Conservation (phyloP, 768 basidiomycete species). For the Hericium alpestre region DNA sequence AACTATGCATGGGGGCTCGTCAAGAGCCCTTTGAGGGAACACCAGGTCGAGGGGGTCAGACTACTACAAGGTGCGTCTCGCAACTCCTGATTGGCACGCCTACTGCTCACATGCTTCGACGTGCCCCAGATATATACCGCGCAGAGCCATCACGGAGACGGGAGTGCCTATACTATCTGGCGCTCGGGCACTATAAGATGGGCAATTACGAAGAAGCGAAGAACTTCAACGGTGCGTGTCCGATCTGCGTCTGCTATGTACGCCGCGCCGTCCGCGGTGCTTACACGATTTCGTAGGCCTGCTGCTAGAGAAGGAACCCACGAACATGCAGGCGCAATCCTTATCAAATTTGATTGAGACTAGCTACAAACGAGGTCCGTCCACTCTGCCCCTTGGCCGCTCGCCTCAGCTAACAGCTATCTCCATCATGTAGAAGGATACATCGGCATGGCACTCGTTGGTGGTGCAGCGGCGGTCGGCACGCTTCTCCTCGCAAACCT, state of each 20-base stretch:
- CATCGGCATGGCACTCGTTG: conserved; percentile 92
- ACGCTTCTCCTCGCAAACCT: conserved; percentile 63
- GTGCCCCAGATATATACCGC: conserved; percentile 76
- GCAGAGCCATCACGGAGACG: conserved; percentile 76
- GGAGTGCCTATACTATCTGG: conserved; percentile 95
- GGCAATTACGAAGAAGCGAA: conserved; percentile 87
- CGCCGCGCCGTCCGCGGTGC: background rate
- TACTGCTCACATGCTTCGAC: background rate
- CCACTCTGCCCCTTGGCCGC: background rate
- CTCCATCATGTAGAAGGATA: conserved; percentile 70
- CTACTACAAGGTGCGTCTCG: conserved; percentile 69
- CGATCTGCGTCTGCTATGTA: background rate
- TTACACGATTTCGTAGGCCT: conserved; percentile 40
- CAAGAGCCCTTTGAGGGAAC: conserved; percentile 74
- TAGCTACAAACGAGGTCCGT: conserved; percentile 69
- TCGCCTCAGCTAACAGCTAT: background rate
- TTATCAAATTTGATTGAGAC: conserved; percentile 78
- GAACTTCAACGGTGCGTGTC: conserved; percentile 78
- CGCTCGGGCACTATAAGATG: conserved; percentile 94
- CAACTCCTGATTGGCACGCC: background rate
- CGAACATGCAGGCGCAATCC: conserved; percentile 87
- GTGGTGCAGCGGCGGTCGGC: conserved; percentile 80
- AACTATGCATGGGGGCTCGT: conserved; percentile 97
- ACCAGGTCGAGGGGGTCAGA: conserved; percentile 88
- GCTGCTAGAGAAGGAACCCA: conserved; percentile 83